Percentiles rank a stretch among this genome's conserved stretches.
These are phyloP conservation scores for Dacryopinax spathularia DNA, from an alignment of 768 basidiomycete genomes.

Conservation along the genomic window DNA sequence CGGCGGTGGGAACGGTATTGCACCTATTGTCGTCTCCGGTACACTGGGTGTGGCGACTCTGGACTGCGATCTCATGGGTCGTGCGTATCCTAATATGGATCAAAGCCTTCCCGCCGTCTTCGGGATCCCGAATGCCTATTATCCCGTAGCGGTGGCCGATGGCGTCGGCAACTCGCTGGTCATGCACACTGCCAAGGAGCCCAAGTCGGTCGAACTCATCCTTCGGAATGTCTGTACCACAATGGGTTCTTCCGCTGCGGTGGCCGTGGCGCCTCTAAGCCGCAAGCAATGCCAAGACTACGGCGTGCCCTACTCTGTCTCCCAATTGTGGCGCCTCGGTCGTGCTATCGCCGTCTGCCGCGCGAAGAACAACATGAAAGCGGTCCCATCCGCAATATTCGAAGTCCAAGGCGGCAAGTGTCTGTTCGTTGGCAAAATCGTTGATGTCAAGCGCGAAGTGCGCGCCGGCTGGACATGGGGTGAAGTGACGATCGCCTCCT, in stretches of 20 bases:
- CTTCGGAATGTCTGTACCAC: constrained; percentile 37
- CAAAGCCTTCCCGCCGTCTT: constrained; percentile 10
- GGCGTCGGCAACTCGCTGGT: constrained; percentile 27
- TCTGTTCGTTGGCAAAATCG: constrained; percentile 48
- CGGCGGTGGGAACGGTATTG: constrained; percentile 30
- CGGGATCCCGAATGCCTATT: constrained; percentile 9
- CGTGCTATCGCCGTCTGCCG: constrained; percentile 41
- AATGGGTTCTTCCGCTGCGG: constrained; percentile 40
- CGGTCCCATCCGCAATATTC: constrained; percentile 22
- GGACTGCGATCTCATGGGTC: constrained; percentile 33
- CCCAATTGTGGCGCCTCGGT: constrained; percentile 50
- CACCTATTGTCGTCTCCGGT: constrained; percentile 17
- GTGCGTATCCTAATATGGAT: constrained; percentile 24
- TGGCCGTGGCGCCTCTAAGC: constrained; percentile 30
- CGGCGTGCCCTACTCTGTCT: constrained; percentile 37
- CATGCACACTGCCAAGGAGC: constrained; percentile 33
- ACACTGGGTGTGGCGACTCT: constrained; percentile 15
- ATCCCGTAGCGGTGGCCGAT: constrained; percentile 26
- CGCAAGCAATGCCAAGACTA: constrained; percentile 26
- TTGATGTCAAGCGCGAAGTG: constrained; percentile 33
- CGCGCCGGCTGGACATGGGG: constrained; percentile 25
- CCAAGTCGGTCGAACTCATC: constrained; percentile 31
- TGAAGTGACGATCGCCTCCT: constrained; percentile 20
- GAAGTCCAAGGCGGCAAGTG: constrained; percentile 26
- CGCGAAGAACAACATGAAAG: constrained; percentile 29